These are phyloP conservation scores for Bryoglossum gracile DNA, from an alignment of 495 filamentous ascomycete genomes.

Conservation along the genomic window DNA sequence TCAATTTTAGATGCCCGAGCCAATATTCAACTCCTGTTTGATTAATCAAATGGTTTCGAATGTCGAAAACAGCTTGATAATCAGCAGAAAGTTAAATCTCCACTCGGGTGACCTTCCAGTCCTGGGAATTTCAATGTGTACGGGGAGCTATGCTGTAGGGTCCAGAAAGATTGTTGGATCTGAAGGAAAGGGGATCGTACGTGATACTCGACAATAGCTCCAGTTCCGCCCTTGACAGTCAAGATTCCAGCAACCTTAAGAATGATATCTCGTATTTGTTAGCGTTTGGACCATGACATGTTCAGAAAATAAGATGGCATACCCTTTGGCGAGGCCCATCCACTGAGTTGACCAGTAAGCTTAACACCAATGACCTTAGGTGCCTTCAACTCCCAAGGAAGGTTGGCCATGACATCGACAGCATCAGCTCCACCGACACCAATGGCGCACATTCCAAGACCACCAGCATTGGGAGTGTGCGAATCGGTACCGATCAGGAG, in stretches of 20 bases:
- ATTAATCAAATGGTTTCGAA: no score
- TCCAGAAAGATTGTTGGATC: no score
- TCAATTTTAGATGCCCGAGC: no score
- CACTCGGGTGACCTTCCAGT: no score
- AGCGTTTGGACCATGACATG: no score
- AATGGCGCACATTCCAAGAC: constrained; percentile 91
- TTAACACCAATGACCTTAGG: constrained; percentile 95
- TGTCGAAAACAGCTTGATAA: no score
- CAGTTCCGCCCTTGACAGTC: constrained; percentile 97
- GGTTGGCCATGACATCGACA: constrained; percentile 96
- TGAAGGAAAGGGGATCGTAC: no score
- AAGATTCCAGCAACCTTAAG: constrained; percentile 96
- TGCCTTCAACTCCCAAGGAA: constrained; percentile 97
- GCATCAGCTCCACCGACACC: constrained; percentile 99
- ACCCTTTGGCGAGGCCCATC: constrained; percentile 93
- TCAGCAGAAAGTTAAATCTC: no score
- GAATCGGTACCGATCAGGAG: constrained; percentile 98
- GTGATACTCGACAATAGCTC: constrained; percentile 86
- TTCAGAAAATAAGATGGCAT: no score
- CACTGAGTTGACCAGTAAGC: constrained; percentile 81
- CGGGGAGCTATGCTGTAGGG: no score
- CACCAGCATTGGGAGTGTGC: constrained; percentile 96
- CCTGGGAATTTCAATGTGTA: no score
- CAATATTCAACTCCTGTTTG: no score
- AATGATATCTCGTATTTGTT: constrained; percentile 96